phyloP scores from a whole-genome alignment of 2,329 filamentous ascomycete species.

The Endothia cerciana region DNA sequence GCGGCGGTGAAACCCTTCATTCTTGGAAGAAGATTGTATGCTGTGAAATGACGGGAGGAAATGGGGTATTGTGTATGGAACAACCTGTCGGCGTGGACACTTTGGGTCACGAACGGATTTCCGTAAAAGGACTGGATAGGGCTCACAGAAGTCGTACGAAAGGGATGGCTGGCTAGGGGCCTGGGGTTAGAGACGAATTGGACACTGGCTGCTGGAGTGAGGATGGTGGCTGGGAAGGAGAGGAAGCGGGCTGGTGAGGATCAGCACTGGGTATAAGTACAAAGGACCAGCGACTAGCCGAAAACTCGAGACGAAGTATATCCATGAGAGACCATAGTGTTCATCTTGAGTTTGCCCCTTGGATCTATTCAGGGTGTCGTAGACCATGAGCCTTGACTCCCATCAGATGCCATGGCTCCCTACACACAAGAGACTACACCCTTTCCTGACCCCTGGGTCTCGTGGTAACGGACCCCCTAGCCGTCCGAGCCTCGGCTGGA shows the following conservation, averaged over 20 bases:
- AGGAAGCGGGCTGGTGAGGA: slow-evolving; percentile 5
- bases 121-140: slow-evolving; percentile 17
- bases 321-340: slow-evolving; percentile 12
- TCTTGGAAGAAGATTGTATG: slow-evolving; percentile 6
- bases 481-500: too few relatives aligned
- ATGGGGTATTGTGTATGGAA: background rate
- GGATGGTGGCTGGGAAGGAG: background rate
- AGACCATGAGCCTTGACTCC: slow-evolving; percentile 13
- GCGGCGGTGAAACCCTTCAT: slow-evolving; percentile 16
- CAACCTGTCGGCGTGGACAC: background rate
- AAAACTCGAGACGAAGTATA: slow-evolving; percentile 11
- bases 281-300: slow-evolving; percentile 5
- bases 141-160: slow-evolving; percentile 23
- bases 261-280: slow-evolving; percentile 20
- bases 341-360: slow-evolving; percentile 1
- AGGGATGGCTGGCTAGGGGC: slow-evolving; percentile 16
- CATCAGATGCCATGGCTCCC: background rate
- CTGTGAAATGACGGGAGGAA: background rate
- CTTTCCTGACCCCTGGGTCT: too few relatives aligned
- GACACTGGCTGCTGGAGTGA: slow-evolving; percentile 2
- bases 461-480: too few relatives aligned
- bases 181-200: background rate
- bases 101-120: slow-evolving; percentile 1
- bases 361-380: background rate
- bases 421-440: background rate